Conservation (phyloP, 305 asterid genomes). For the Nicotiana rustica region DNA sequence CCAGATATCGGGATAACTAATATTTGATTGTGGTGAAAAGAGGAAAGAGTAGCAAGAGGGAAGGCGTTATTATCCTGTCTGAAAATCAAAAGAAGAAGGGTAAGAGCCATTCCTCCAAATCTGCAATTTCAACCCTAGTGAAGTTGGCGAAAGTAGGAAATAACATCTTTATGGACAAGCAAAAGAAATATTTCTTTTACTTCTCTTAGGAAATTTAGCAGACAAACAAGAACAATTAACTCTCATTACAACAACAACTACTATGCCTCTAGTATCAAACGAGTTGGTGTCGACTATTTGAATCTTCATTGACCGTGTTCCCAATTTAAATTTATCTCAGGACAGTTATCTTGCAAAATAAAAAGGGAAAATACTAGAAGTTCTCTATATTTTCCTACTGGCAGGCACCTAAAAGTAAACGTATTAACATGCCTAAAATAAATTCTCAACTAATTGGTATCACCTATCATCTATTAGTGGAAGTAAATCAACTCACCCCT, state of each 20-base stretch:
- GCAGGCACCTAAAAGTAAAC: too few species aligned
- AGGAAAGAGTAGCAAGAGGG: constrained; percentile 5
- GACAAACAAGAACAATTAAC: neutral
- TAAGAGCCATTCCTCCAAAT: constrained; percentile 14
- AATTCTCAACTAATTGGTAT: too few species aligned
- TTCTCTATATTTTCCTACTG: too few species aligned
- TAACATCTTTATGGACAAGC: neutral
- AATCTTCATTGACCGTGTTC: too few species aligned
- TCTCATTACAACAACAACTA: neutral
- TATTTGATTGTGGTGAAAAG: neutral
- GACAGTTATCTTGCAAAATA: too few species aligned
- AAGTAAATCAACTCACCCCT: neutral
- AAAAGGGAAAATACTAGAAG: too few species aligned
- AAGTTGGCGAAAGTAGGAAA: neutral
- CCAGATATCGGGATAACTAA: constrained; percentile 14
- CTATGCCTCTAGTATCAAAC: too few species aligned
- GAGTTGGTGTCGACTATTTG: too few species aligned
- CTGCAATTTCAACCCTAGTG: constrained; percentile 30
- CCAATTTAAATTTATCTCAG: too few species aligned
- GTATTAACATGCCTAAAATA: too few species aligned
- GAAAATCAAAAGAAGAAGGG: neutral
- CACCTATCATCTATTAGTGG: neutral
- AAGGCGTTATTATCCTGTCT: neutral
- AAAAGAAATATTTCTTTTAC: neutral
- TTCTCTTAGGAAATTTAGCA: neutral